Base-by-base conservation (phyloP, 148 eudicot genomes). In the Euryodendron excelsum region DNA sequence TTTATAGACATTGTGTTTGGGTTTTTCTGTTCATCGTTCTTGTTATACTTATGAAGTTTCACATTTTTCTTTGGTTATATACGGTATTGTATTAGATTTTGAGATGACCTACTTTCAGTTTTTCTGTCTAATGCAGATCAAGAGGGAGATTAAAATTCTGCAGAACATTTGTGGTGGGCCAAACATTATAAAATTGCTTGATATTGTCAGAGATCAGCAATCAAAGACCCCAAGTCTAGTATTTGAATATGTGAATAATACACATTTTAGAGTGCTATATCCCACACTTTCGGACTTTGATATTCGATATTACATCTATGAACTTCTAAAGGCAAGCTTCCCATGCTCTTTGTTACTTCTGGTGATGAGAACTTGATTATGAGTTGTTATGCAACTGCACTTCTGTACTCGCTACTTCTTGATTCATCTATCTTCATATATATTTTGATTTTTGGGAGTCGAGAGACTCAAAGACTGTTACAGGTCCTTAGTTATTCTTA, bases 101-200 rank as follows among this genome's bases (percentile, higher is more conserved):
- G 73, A 17, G 23, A 31, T 56, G 30, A 80, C 72, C 67, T 67
- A 27, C 62, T 28, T 63, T 64, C 6, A 56, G 23, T 18, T 75
- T 23, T 71, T 70, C 56, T 66, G 30, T 80, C 50, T 41, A 72
- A 62, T 85, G 85, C 93, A 94, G 98, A 94, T 94, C 85, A 94
- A 91, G 90, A 90, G 98, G 88, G 98, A 94, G 85, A 92, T 92
- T n/a, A 94, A 94, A 78, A 94, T 94, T 77, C 82, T 94, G 79
- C 98, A 94, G 84, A 94, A 94, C 81, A 91, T 94, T 58, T 92
- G 97, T 71, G 97, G 97, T 34, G 97, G 98, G 28, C 97, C 98
- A 74, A 94, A 92, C 87, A 92, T 92, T 83, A 90, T 94, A 82
- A 92, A 94, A 72, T 81, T 92, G 85, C 94, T 91, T 55, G 98